Evolutionary conservation across 768 basidiomycete genomes (phyloP), one percentile per base, ranked within the genome.

Genomic region (Suillus subalutaceus): DNA sequence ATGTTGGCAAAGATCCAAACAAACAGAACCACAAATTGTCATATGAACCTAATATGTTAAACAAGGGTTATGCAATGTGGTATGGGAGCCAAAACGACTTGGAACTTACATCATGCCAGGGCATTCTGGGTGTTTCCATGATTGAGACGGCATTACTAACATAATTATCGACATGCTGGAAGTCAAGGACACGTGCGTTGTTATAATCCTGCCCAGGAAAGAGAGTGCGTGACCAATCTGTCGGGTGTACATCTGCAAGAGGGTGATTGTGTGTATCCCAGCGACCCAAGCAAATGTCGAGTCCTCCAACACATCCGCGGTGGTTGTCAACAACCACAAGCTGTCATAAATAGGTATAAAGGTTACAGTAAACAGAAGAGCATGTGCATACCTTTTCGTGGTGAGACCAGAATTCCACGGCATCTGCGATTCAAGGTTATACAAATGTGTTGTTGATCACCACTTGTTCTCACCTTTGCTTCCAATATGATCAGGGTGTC

Each of bases 191-290:
- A 10, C 96, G 87, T 1, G 94, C 94, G 66, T 99, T 94, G 75
- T 97, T 96, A 79, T 91, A 97, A 73, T 96, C 96, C 77, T 97
- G 85, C 5, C 97, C 97, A 0, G 97, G 93, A 82, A 97, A 99
- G 35, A 99, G 82, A 1, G 93, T 94, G 62, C 83, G 84, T 55
- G 77, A 72, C 73, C 96, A 95, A 71, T 96, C 84, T 2, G 94
- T 94, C 0, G 94, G 95, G 73, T 98, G 96, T 3, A 88, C 93
- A 72, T 99, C 97, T 4, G 96, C 91, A 46, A 98, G 85, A 1
- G 96, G 96, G 75, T 95, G 92, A 48, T 81, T 91, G 73, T 93
- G 88, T 0, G 92, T 94, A 78, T 99, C 97, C 96, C 97, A 99
- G 23, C 97, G 90, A 13, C 97, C 97, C 71, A 96, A 97, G 80